These are phyloP conservation scores for Vicia sativa DNA, from an alignment of 306 rosid species.

Conservation along the genomic window DNA sequence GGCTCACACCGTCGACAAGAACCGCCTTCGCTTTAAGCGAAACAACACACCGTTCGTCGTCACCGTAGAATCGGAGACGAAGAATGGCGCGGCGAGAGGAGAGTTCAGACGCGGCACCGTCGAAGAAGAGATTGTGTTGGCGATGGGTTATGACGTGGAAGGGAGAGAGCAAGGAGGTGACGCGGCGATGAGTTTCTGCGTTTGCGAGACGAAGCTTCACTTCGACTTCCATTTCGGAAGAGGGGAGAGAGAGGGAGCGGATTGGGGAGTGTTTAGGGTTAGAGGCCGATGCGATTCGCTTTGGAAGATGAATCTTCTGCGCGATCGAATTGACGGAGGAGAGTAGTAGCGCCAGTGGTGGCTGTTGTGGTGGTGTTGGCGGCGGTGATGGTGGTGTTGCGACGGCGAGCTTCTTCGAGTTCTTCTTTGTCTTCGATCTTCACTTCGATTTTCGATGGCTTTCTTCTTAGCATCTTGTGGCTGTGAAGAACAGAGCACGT, in stretches of 20 bases:
- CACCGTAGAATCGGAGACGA: slow-evolving; percentile 73
- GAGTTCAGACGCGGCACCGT: slow-evolving; percentile 69
- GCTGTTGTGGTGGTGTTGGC: slow-evolving; percentile 9
- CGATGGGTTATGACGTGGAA: slow-evolving; percentile 63
- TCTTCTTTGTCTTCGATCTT: slow-evolving; percentile 85
- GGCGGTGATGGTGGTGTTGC: slow-evolving; percentile 36
- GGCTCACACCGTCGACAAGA: slow-evolving; percentile 74
- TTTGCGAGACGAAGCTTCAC: slow-evolving; percentile 75
- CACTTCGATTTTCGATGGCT: slow-evolving; percentile 3
- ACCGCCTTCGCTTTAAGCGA: slow-evolving; percentile 79
- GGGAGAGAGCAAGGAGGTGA: slow-evolving; percentile 56
- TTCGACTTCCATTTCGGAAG: slow-evolving; percentile 52
- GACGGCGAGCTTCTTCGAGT: slow-evolving; percentile 79
- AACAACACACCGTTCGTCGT: slow-evolving; percentile 60
- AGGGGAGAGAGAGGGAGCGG: slow-evolving; percentile 9
- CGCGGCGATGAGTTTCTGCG: slow-evolving; percentile 49
- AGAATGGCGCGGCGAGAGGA: slow-evolving; percentile 64
- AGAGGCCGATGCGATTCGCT: slow-evolving; percentile 54
- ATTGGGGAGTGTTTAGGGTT: slow-evolving; percentile 24
- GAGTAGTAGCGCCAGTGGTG: slow-evolving; percentile 48
- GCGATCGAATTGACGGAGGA: slow-evolving; percentile 72
- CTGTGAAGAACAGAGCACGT: neutral
- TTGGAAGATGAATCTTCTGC: slow-evolving; percentile 52
- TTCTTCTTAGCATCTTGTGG: slow-evolving; percentile 10
- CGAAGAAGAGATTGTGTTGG: slow-evolving; percentile 86